Evolutionary conservation across 2,329 filamentous ascomycete genomes (phyloP).

Genomic region (Cladosporium halotolerans): DNA sequence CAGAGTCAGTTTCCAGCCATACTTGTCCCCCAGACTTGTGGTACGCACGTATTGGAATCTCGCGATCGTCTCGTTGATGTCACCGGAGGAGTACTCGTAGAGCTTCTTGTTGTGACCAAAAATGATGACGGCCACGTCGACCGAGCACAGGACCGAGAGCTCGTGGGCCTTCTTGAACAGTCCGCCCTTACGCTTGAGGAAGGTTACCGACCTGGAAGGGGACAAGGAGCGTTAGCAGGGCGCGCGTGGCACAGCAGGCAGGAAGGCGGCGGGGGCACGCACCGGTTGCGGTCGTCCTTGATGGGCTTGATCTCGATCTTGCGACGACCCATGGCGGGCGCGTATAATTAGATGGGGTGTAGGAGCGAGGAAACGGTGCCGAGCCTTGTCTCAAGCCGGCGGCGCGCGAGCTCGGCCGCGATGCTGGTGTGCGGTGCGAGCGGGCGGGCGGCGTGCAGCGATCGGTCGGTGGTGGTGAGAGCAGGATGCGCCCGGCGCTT

Average conservation of each 20-base stretch:
- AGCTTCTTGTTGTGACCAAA: constrained; percentile 99
- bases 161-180: constrained; percentile 99
- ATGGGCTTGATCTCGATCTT: constrained; percentile 99
- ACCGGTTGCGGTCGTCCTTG: constrained; percentile 47
- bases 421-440: background rate
- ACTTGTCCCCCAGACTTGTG: constrained; percentile 10
- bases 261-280: background rate
- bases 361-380: background rate
- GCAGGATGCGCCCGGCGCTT: no score
- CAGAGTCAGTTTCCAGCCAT: constrained; percentile 20
- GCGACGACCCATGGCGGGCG: constrained; percentile 72
- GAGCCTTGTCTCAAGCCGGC: background rate
- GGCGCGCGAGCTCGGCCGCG: background rate
- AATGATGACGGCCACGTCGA: constrained; percentile 97
- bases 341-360: background rate
- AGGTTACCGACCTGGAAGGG: constrained; percentile 50
- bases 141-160: constrained; percentile 92
- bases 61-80: constrained; percentile 84
- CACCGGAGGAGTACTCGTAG: constrained; percentile 91
- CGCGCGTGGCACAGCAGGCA: background rate
- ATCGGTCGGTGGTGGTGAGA: no score
- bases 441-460: background rate
- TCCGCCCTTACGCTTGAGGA: constrained; percentile 96
- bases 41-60: constrained; percentile 82
- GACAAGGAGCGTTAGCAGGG: constrained; percentile 1